A percentile compares a stretch with the other conserved stretches of the same genome.
Evolutionary conservation across 768 basidiomycete species (phyloP).

Genomic region (Grammothele lineata): DNA sequence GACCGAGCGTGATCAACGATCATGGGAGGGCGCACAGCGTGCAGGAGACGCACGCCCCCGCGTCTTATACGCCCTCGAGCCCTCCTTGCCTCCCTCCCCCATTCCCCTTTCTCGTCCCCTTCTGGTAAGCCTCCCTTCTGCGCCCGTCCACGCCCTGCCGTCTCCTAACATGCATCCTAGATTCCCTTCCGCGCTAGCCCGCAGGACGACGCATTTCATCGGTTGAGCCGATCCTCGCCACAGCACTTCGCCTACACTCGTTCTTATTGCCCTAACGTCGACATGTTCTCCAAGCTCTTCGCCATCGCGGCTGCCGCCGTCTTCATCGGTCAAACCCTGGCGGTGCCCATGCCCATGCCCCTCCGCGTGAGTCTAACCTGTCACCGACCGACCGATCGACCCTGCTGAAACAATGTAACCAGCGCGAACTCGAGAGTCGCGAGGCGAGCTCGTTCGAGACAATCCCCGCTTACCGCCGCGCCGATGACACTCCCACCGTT

Average conservation of each 20-base stretch:
- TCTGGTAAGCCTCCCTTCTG: slow-evolving; percentile 8
- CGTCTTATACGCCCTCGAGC: slow-evolving; percentile 17
- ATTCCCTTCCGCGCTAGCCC: slow-evolving; percentile 25
- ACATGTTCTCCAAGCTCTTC: slow-evolving; percentile 35
- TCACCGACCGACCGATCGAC: too few species aligned
- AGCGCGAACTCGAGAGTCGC: slow-evolving; percentile 26
- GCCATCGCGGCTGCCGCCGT: slow-evolving; percentile 38
- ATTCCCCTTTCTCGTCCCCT: slow-evolving; percentile 20
- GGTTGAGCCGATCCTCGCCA: slow-evolving; percentile 25
- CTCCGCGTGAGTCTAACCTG: slow-evolving; percentile 31
- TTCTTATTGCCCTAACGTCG: slow-evolving; percentile 15
- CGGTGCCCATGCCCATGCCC: slow-evolving; percentile 40
- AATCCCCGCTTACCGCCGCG: slow-evolving; percentile 40
- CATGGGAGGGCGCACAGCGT: slow-evolving; percentile 9
- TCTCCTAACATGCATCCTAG: background rate
- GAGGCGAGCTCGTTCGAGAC: slow-evolving; percentile 33
- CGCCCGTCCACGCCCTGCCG: background rate
- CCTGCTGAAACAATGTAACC: too few species aligned
- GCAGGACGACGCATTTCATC: slow-evolving; percentile 30
- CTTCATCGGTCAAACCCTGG: slow-evolving; percentile 40
- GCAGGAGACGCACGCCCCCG: background rate
- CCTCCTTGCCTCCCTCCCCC: slow-evolving; percentile 9
- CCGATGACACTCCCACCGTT: slow-evolving; percentile 25
- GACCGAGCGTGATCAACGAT: slow-evolving; percentile 3
- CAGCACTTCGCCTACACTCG: slow-evolving; percentile 20